Conservation (phyloP, 352 stramenopile genomes). For the Globisporangium spinosum region DNA sequence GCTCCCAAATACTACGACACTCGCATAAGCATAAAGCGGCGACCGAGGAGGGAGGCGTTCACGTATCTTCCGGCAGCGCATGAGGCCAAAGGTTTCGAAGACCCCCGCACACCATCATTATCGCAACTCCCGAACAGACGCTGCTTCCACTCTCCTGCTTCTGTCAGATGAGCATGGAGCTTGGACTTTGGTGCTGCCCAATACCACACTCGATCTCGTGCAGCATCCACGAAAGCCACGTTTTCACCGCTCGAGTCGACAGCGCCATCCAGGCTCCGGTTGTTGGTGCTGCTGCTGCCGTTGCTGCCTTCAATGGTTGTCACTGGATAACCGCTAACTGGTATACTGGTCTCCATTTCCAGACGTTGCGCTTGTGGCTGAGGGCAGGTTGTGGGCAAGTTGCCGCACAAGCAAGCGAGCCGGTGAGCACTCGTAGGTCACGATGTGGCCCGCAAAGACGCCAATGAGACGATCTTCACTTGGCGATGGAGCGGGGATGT, state of each 20-base stretch:
- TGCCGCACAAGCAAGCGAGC: neutral
- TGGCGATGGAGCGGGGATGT: neutral
- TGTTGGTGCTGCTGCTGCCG: neutral
- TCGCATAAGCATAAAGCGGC: slow-evolving; percentile 21
- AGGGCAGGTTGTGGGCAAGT: neutral
- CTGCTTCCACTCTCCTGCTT: neutral
- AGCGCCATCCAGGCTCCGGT: neutral
- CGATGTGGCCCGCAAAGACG: slow-evolving; percentile 1
- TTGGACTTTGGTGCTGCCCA: neutral
- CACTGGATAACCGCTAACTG: neutral
- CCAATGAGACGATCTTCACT: neutral
- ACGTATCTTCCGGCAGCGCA: slow-evolving; percentile 16
- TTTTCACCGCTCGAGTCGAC: neutral
- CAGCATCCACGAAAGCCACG: slow-evolving; percentile 6
- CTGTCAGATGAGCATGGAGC: too few relatives aligned
- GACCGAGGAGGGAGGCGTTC: slow-evolving; percentile 21
- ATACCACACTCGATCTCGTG: neutral
- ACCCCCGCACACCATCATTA: neutral
- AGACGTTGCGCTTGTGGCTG: neutral
- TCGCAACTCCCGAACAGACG: neutral
- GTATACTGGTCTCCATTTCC: neutral
- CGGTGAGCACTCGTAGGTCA: slow-evolving; percentile 2
- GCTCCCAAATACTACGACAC: neutral
- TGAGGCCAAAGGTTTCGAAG: too few relatives aligned
- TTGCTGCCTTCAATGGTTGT: neutral